phyloP scores from a whole-genome alignment of 352 stramenopile species.

The Halophytophthora batemanensis region DNA sequence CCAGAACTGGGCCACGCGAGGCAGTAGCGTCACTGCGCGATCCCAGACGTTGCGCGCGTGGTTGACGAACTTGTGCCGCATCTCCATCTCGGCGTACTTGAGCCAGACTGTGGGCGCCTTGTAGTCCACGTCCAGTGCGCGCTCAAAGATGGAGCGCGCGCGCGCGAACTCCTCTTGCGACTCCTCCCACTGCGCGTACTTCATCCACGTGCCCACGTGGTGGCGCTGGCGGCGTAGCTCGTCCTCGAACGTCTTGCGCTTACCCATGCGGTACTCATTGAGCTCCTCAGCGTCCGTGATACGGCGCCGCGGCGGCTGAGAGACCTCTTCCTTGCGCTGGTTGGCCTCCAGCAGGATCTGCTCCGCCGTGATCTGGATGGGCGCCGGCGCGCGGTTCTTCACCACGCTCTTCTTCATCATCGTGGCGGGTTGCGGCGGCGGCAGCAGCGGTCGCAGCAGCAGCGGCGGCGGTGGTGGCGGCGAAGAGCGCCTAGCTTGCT shows the following conservation, averaged over 20 bases:
- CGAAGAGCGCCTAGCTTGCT: background rate
- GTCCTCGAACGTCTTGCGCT: slow-evolving; percentile 94
- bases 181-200: slow-evolving; percentile 99
- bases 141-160: slow-evolving; percentile 96
- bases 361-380: slow-evolving; percentile 99
- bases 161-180: slow-evolving; percentile 97
- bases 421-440: background rate
- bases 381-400: slow-evolving; percentile 98
- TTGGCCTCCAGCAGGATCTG: slow-evolving; percentile 96
- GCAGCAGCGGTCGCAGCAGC: background rate
- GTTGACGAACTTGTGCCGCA: slow-evolving; percentile 99
- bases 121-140: slow-evolving; percentile 97
- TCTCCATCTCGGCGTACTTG: slow-evolving; percentile 99
- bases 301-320: slow-evolving; percentile 68
- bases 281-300: slow-evolving; percentile 92
- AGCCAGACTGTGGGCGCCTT: slow-evolving; percentile 95
- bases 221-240: slow-evolving; percentile 95
- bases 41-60: slow-evolving; percentile 96
- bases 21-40: slow-evolving; percentile 93
- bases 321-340: slow-evolving; percentile 81
- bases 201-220: slow-evolving; percentile 97
- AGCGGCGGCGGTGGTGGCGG: background rate
- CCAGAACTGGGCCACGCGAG: slow-evolving; percentile 97
- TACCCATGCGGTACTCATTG: slow-evolving; percentile 90
- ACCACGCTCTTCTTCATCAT: slow-evolving; percentile 89